Percentiles rank a stretch among this genome's conserved stretches.
Conservation (phyloP, 768 basidiomycete genomes). For the Tubosaeta sp. region DNA sequence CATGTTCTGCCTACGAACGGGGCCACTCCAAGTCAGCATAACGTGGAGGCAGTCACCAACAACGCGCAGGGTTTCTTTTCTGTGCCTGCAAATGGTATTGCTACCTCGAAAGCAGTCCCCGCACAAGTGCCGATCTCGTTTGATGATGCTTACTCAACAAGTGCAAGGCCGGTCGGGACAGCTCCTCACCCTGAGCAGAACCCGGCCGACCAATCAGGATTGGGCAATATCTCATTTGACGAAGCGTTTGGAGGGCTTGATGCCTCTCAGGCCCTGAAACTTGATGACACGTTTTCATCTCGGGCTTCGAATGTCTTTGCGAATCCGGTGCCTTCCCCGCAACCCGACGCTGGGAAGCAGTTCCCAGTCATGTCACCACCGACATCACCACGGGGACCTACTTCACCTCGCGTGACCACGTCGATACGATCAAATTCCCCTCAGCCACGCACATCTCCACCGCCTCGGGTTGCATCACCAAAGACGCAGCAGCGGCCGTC, state of each 20-base stretch:
- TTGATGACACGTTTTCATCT: slow-evolving; percentile 37
- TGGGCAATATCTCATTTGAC: slow-evolving; percentile 40
- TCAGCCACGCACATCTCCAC: slow-evolving; percentile 43
- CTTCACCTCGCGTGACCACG: slow-evolving; percentile 26
- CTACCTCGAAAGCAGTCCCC: slow-evolving; percentile 13
- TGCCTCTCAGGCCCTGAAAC: slow-evolving; percentile 35
- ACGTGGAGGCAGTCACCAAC: slow-evolving; percentile 5
- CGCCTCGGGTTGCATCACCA: slow-evolving; percentile 50
- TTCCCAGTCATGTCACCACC: slow-evolving; percentile 39
- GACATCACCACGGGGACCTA: slow-evolving; percentile 35
- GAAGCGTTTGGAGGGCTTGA: slow-evolving; percentile 52
- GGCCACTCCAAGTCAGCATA: slow-evolving; percentile 9
- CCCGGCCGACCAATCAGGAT: slow-evolving; percentile 4
- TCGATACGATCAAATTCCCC: slow-evolving; percentile 38
- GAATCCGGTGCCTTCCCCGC: slow-evolving; percentile 17
- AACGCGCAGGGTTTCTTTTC: slow-evolving; percentile 9
- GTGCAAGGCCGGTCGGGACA: slow-evolving; percentile 3
- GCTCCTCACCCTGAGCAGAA: slow-evolving; percentile 16
- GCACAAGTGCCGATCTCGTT: slow-evolving; percentile 34
- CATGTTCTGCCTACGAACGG: slow-evolving; percentile 25
- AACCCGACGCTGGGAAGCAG: slow-evolving; percentile 23
- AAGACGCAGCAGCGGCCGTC: slow-evolving; percentile 50
- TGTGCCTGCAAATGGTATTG: slow-evolving; percentile 12
- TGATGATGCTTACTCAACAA: slow-evolving; percentile 45
- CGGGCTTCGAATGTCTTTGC: slow-evolving; percentile 31